These are phyloP conservation scores for Tylopilus sp. DNA, from an alignment of 1,284 basidiomycete species.

Conservation along the genomic window DNA sequence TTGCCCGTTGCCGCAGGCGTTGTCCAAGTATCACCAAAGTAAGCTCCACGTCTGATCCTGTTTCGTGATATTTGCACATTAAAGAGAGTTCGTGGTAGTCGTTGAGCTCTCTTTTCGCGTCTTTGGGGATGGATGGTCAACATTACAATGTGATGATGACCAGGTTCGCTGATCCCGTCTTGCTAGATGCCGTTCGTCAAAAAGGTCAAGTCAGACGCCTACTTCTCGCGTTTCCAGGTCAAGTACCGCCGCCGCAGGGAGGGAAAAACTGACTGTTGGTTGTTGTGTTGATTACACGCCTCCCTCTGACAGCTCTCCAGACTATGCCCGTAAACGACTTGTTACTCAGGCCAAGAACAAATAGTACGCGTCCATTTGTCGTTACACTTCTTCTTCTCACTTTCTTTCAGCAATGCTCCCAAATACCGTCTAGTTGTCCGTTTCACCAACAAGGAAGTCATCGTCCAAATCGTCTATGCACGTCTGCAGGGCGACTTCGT, in stretches of 20 bases:
- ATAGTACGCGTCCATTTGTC: slow-evolving; percentile 58
- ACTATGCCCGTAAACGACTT: slow-evolving; percentile 96
- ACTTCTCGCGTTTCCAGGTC: slow-evolving; percentile 98
- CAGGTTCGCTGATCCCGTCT: slow-evolving; percentile 17
- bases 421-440: slow-evolving; percentile 99
- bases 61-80: slow-evolving; percentile 1
- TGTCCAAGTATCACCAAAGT: slow-evolving; percentile 54
- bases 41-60: slow-evolving; percentile 27
- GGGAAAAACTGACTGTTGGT: slow-evolving; percentile 95
- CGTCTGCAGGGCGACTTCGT: slow-evolving; percentile 98
- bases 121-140: slow-evolving; percentile 28
- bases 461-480: slow-evolving; percentile 93
- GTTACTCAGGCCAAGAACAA: slow-evolving; percentile 99
- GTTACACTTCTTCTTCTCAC: slow-evolving; percentile 10
- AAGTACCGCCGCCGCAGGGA: slow-evolving; percentile 95
- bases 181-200: slow-evolving; percentile 85
- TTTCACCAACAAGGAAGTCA: slow-evolving; percentile 92
- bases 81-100: not conserved
- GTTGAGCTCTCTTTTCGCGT: slow-evolving; percentile 3
- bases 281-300: not conserved
- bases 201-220: slow-evolving; percentile 84
- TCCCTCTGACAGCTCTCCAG: slow-evolving; percentile 38
- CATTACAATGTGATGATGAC: slow-evolving; percentile 20
- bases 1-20: slow-evolving; percentile 36
- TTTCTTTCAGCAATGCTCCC: slow-evolving; percentile 72